Conservation (phyloP, 371 early-diverging fungal species). For the Lichtheimia ornata region DNA sequence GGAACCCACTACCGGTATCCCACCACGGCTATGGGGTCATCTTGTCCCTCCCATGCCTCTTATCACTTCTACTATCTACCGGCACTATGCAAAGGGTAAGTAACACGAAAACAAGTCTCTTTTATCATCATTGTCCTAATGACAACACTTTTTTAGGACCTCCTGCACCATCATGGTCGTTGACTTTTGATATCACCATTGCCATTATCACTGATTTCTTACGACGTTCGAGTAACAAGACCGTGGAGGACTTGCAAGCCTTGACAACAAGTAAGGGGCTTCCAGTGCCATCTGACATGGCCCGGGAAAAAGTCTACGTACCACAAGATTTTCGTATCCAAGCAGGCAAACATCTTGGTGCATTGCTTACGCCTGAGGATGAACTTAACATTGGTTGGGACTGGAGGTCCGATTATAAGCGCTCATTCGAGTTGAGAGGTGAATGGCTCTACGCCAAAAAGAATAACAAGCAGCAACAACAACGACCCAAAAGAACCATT, state of each 20-base stretch:
- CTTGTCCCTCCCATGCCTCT: slow-evolving; percentile 18
- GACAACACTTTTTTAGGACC: slow-evolving; percentile 26
- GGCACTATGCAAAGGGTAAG: slow-evolving; percentile 19
- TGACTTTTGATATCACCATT: slow-evolving; percentile 36
- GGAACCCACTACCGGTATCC: slow-evolving; percentile 9
- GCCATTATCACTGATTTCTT: slow-evolving; percentile 34
- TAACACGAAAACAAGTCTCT: background rate
- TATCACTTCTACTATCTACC: slow-evolving; percentile 20
- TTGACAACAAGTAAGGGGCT: slow-evolving; percentile 22
- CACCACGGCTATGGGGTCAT: slow-evolving; percentile 14
- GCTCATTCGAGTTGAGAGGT: slow-evolving; percentile 26
- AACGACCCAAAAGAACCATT: slow-evolving; percentile 17
- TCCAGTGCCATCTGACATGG: slow-evolving; percentile 29
- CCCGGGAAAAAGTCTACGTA: slow-evolving; percentile 21
- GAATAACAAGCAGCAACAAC: background rate
- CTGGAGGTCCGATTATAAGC: slow-evolving; percentile 31
- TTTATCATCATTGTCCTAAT: too few species aligned
- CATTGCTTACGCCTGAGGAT: slow-evolving; percentile 23
- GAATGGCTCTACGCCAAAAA: slow-evolving; percentile 33
- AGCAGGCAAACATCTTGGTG: slow-evolving; percentile 27
- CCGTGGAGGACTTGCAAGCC: slow-evolving; percentile 44
- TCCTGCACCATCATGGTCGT: slow-evolving; percentile 44
- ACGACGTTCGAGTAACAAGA: slow-evolving; percentile 24
- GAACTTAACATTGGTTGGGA: slow-evolving; percentile 40
- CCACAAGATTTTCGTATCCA: slow-evolving; percentile 29